Evolutionary conservation across 2,329 filamentous ascomycete genomes (phyloP).

Genomic region (Xylaria multiplex): DNA sequence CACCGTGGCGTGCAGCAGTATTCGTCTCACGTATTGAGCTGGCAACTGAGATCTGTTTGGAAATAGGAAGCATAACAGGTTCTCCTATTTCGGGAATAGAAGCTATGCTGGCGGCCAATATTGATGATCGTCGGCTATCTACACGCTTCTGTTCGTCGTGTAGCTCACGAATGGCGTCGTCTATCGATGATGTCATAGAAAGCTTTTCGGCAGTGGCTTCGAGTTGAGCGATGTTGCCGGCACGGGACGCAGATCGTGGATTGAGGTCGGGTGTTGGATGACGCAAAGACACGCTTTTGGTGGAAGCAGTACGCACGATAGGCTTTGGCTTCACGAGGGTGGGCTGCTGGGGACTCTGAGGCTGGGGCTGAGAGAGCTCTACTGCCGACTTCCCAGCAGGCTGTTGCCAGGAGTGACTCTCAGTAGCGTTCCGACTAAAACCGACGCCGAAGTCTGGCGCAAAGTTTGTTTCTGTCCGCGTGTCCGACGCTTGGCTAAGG

Average conservation of each 20-base stretch:
- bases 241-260: constrained; percentile 68
- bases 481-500: constrained; percentile 25
- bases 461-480: constrained; percentile 32
- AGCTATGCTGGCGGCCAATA: constrained; percentile 61
- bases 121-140: constrained; percentile 73
- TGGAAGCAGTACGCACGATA: constrained; percentile 60
- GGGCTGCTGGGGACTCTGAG: constrained; percentile 36
- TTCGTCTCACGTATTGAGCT: constrained; percentile 77
- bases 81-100: constrained; percentile 49
- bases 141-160: constrained; percentile 76
- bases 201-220: constrained; percentile 80
- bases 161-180: constrained; percentile 78
- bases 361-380: constrained; percentile 34
- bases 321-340: constrained; percentile 51
- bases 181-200: constrained; percentile 78
- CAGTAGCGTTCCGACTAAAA: constrained; percentile 33
- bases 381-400: constrained; percentile 24
- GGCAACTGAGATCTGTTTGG: constrained; percentile 60
- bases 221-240: constrained; percentile 75
- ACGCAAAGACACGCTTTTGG: constrained; percentile 57
- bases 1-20: constrained; percentile 71
- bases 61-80: constrained; percentile 49
- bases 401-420: constrained; percentile 10
- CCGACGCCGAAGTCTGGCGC: constrained; percentile 27
- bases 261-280: constrained; percentile 72